Evolutionary conservation across 176 grass and related monocot species (phyloP).

Genomic region (Bromus sterilis): DNA sequence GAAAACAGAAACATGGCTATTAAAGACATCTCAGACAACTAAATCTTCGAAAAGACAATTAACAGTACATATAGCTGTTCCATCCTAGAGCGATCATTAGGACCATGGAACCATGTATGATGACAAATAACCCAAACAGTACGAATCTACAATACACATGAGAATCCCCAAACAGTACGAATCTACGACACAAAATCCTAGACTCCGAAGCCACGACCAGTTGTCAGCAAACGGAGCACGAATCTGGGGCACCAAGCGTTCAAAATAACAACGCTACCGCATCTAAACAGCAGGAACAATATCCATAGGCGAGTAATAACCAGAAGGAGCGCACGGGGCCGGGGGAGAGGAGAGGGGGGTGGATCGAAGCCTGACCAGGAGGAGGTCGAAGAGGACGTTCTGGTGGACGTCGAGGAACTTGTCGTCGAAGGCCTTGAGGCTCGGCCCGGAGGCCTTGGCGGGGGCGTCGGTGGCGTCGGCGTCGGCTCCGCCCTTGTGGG

Average conservation of each 20-base stretch:
- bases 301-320: no score
- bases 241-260: neutral
- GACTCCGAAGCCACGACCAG: neutral
- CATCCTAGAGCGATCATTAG: neutral
- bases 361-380: conserved; percentile 23
- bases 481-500: neutral
- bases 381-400: conserved; percentile 44
- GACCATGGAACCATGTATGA: neutral
- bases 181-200: neutral
- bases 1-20: no score
- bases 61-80: no score
- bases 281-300: neutral
- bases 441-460: neutral
- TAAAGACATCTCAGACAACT: no score
- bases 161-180: neutral
- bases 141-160: neutral
- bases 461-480: neutral
- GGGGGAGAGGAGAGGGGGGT: neutral
- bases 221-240: neutral
- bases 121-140: neutral
- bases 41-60: no score
- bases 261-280: neutral
- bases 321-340: no score
- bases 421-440: conserved; percentile 36
- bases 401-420: conserved; percentile 48